Conservation (phyloP, 2,329 filamentous ascomycete species). For the Fusarium tricinctum region DNA sequence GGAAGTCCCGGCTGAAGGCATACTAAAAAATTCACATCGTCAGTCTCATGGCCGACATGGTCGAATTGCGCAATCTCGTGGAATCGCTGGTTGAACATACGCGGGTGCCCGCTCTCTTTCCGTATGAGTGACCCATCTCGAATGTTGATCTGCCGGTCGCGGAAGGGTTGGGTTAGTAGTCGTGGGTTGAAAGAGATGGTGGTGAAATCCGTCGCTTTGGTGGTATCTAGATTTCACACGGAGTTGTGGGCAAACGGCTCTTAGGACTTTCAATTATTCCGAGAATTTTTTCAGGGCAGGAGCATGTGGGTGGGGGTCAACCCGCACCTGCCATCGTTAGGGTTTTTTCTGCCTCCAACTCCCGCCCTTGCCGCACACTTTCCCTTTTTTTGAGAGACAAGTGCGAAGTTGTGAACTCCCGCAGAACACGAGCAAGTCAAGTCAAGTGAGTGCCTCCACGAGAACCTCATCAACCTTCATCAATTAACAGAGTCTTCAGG, state of each 20-base stretch:
- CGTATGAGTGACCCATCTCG: slow-evolving; percentile 88
- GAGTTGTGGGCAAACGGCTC: slow-evolving; percentile 55
- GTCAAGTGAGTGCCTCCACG: slow-evolving; percentile 55
- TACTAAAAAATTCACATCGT: slow-evolving; percentile 65
- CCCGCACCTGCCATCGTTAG: slow-evolving; percentile 4
- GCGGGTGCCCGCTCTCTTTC: slow-evolving; percentile 89
- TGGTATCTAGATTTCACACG: slow-evolving; percentile 56
- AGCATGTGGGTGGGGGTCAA: slow-evolving; percentile 33
- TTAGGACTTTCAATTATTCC: slow-evolving; percentile 54
- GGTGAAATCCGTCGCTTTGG: slow-evolving; percentile 52
- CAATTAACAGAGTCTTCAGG: slow-evolving; percentile 53
- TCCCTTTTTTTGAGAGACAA: too few species aligned
- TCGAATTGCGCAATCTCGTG: slow-evolving; percentile 25
- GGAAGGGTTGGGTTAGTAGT: slow-evolving; percentile 58
- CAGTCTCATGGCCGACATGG: slow-evolving; percentile 51
- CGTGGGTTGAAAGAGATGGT: slow-evolving; percentile 58
- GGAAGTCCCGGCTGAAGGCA: slow-evolving; percentile 95
- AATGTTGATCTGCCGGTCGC: slow-evolving; percentile 63
- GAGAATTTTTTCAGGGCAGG: slow-evolving; percentile 56
- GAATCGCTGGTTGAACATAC: slow-evolving; percentile 65
- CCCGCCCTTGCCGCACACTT: too few species aligned
- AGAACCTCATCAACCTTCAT: slow-evolving; percentile 27
- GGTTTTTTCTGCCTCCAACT: too few species aligned
- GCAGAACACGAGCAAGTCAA: slow-evolving; percentile 56
- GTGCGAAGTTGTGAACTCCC: slow-evolving; percentile 52